Evolutionary conservation across 306 rosid genomes (phyloP), one percentile per base, ranked within the genome.

Genomic region (Spatholobus suberectus): DNA sequence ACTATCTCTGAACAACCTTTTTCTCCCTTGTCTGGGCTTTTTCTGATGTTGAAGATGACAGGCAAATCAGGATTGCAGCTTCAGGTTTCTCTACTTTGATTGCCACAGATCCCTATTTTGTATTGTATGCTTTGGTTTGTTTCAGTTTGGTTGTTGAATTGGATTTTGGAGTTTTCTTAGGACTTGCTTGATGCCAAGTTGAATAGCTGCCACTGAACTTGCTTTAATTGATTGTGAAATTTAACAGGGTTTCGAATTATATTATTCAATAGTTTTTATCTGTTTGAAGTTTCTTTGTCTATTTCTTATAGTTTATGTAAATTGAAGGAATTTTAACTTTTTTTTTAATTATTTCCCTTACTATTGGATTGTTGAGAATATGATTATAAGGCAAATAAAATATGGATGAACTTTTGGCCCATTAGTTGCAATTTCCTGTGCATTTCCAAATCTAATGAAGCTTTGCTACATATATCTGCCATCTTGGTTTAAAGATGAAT

Each of bases 11-110:
- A 90, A 38, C 92, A 83, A 70, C 90, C 85, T 11, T 74, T 21
- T 49, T 88, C 97, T 70, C 94, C 97, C n/a, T n/a, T 73, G 77
- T 84, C 9, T 94, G 94, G 98, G 82, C 84, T 27, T 91, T 89
- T 49, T 72, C 89, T 9, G 98, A 94, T 24, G 78, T 72, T 21
- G 92, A 88, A 73, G 84, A 55, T 40, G 76, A 82, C 23, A 76
- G 8, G 32, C 83, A 63, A 26, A 73, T 86, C 15, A 62, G 57
- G n/a, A 44, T 46, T 71, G 55, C 74, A 18, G 58, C 74, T 81
- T 85, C 90, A 29, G 85, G 86, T 49, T 49, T 82, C 70, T 73
- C 67, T 40, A 75, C 67, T 70, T 79, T 37, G 87, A 85, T 81
- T 71, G 66, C 41, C 55, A 81, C 26, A 29, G 47, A 3, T 67